A percentile compares a stretch with the other conserved stretches of the same genome.
Conservation (phyloP, 768 basidiomycete species). For the Tubosaeta sp. region DNA sequence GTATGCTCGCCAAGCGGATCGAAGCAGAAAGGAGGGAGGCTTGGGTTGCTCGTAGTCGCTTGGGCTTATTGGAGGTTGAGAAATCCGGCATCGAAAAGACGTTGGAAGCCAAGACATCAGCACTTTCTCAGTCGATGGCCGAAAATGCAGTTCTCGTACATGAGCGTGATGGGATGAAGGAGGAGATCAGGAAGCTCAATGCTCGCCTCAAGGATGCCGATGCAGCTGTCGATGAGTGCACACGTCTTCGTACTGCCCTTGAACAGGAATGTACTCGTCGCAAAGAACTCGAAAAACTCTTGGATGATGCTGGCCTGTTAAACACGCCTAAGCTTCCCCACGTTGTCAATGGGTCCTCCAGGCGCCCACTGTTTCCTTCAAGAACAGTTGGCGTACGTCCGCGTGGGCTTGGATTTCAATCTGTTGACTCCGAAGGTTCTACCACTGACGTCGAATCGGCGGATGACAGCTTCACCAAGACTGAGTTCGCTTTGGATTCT, state of each 20-base stretch:
- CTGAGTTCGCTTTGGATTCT: conserved; percentile 48
- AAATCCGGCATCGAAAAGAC: conserved; percentile 53
- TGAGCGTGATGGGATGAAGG: conserved; percentile 30
- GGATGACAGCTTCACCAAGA: conserved; percentile 40
- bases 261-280: conserved; percentile 40
- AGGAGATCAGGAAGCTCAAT: conserved; percentile 25
- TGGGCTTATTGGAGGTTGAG: conserved; percentile 63
- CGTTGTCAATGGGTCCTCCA: conserved; percentile 9
- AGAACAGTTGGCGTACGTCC: conserved; percentile 30
- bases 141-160: conserved; percentile 23
- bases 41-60: conserved; percentile 76
- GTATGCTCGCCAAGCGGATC: conserved; percentile 60
- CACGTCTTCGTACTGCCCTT: conserved; percentile 29
- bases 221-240: conserved; percentile 21
- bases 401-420: conserved; percentile 50
- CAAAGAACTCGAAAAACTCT: conserved; percentile 49
- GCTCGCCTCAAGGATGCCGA: conserved; percentile 30
- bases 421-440: conserved; percentile 63
- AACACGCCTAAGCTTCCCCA: conserved; percentile 40
- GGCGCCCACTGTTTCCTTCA: conserved; percentile 16
- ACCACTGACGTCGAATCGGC: conserved; percentile 64
- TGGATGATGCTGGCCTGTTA: conserved; percentile 43
- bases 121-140: conserved; percentile 27
- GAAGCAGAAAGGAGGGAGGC: conserved; percentile 80
- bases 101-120: conserved; percentile 33